Base-by-base conservation (phyloP, 495 filamentous ascomycete genomes). In the Lindgomyces ingoldianus region DNA sequence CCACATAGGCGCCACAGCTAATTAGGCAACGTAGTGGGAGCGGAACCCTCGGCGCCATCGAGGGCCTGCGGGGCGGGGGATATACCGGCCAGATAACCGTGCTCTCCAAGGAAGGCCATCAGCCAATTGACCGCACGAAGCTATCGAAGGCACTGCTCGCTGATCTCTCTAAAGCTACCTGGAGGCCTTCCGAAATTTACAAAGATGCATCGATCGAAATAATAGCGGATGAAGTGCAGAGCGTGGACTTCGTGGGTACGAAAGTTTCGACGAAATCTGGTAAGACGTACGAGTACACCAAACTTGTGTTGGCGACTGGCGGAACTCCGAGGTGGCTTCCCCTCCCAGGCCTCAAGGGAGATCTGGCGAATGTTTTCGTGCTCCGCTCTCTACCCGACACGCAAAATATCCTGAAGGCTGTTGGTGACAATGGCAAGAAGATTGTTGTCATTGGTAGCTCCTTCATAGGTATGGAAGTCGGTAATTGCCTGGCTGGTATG, bases 401-500 rank as follows among this genome's bases (percentile, higher is more conserved):
- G 12, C 81, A 93, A 73, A 77, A 76, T 51, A 98, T 98, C 69
- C 77, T 89, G 25, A 78, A 75, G 6, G 91, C 91, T 3, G 85
- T 93, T 18, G 91, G 90, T n/a, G 84, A 88, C 4, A 89, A 90
- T 72, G 87, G 86, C 44, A 96, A 94, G 80, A 96, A 96, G 76
- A 84, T 97, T 69, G 91, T 96, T 36, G 81, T 98, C 18, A 84
- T 98, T 57, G 94, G 94, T 19, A 89, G 85, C 56, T 92, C 89
- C 48, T 97, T 98, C 76, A 98, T 98, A 74, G 88, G 94, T 39
- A 95, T 98, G 93, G 94, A 98, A 76, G 84, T 96, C 26, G 91
- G 87, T 42, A 96, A 93, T 53, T 85, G 85, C 33, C 86, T 91
- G 1, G 76, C 86, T 2, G 76, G 84, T 12, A 87, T 87, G 56